phyloP scores from a whole-genome alignment of 139 green algal genomes.

The Micractinium conductrix region DNA sequence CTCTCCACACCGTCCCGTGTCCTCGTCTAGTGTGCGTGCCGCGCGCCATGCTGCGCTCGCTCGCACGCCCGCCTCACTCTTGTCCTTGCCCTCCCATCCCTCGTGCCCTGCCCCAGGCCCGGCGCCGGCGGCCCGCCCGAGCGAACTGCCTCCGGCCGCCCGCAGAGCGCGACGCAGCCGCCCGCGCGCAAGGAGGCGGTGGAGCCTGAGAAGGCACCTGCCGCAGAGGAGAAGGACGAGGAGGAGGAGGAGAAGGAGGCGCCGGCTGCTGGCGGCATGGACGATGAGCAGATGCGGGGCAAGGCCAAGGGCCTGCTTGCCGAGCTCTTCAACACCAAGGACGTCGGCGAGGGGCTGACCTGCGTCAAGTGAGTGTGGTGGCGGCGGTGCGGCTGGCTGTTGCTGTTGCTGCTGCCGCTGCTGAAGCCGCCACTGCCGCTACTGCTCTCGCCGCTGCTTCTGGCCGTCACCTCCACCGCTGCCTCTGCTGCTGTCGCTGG shows the following conservation, averaged over 20 bases:
- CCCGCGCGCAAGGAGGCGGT: not conserved
- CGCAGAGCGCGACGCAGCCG: constrained; percentile 2
- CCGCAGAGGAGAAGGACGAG: not conserved
- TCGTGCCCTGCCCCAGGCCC: not conserved
- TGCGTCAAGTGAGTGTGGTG: constrained; percentile 42
- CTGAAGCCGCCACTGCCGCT: no score
- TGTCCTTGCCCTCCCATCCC: not conserved
- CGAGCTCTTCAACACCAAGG: constrained; percentile 41
- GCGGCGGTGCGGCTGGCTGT: no score
- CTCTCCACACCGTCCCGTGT: not conserved
- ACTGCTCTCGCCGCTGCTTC: no score
- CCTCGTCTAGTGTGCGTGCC: not conserved
- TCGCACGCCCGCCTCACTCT: not conserved
- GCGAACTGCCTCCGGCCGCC: constrained; percentile 1
- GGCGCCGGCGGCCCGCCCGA: not conserved
- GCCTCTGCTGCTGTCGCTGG: no score
- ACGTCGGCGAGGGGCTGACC: constrained; percentile 34
- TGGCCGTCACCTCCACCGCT: no score
- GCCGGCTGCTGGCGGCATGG: not conserved
- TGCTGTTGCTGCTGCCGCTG: no score
- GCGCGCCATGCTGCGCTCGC: not conserved
- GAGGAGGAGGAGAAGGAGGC: not conserved
- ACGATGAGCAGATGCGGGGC: constrained; percentile 18
- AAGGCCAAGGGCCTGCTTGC: constrained; percentile 40
- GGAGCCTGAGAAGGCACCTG: not conserved